Evolutionary conservation across 1,284 basidiomycete genomes (phyloP), one percentile per base, ranked within the genome.

Genomic region (Apiotrichum montevideense): DNA sequence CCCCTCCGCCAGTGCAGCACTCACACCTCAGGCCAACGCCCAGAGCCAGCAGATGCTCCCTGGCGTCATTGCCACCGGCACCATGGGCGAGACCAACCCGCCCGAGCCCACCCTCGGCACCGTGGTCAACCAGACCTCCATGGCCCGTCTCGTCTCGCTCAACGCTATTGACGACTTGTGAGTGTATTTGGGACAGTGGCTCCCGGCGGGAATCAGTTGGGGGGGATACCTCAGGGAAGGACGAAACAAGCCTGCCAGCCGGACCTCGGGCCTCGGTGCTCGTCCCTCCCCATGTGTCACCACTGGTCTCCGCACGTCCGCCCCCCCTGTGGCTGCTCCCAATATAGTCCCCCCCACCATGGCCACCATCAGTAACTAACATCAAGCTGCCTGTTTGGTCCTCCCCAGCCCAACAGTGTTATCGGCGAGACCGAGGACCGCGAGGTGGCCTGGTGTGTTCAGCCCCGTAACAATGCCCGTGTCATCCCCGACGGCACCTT

Each of bases 401-500:
- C 58, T 68, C 77, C 71, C 77, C 67, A 66, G 34, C 59, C 71
- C 15, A 64, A 67, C 61, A 63, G 62, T 14, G 65, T 74, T 9
- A 78, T 84, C 56, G 81, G 81, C 46, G 73, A 82, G 57, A 78
- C 78, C 32, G 82, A 84, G 71, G 73, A 68, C 46, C 68, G 75
- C 57, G 77, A 77, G 56, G 82, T 83, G 45, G 79, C 81, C 14
- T 83, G 78, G 77, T 83, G 82, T 74, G 80, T 80, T 54, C 78
- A 80, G 65, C 69, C 70, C 79, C 77, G 80, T 40, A 80, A 80
- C 72, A 75, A 80, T 59, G 73, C 80, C 43, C 75, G 80, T 51
- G 67, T 79, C 51, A 80, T 81, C 58, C 80, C 80, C 41, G 72
- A 78, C 56, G 79, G 79, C 45, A 76, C 79, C 21, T 68, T 82